Evolutionary conservation across 108 stramenopile species (phyloP).

Genomic region (Cylindrotheca fusiformis): DNA sequence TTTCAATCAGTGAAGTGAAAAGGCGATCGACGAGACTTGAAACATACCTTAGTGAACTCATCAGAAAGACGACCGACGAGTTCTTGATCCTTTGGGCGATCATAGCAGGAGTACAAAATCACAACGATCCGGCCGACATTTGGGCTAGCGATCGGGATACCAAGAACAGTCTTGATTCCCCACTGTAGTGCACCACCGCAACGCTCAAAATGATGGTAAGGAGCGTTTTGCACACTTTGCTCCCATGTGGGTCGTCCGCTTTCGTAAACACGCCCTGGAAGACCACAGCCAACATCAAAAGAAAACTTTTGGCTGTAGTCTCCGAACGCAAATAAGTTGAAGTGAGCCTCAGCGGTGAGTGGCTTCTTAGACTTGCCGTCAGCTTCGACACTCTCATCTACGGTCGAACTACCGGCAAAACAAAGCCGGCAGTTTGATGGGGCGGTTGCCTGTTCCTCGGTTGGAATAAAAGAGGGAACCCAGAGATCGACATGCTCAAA

Average conservation of each 20-base stretch:
- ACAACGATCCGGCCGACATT: slow-evolving; percentile 84
- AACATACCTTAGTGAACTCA: slow-evolving; percentile 61
- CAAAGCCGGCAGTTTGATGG: slow-evolving; percentile 70
- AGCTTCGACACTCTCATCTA: slow-evolving; percentile 43
- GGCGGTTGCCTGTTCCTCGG: slow-evolving; percentile 10
- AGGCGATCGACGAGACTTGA: neutral
- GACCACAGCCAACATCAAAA: slow-evolving; percentile 81
- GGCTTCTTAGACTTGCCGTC: slow-evolving; percentile 34
- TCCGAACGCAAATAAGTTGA: slow-evolving; percentile 75
- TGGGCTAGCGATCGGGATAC: slow-evolving; percentile 76
- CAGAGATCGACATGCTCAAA: slow-evolving; percentile 87
- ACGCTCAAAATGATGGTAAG: slow-evolving; percentile 74
- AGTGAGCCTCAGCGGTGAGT: slow-evolving; percentile 58
- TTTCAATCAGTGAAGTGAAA: neutral
- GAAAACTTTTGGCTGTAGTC: slow-evolving; percentile 86
- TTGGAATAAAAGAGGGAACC: slow-evolving; percentile 86
- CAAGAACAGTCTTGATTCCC: slow-evolving; percentile 81
- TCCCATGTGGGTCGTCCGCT: slow-evolving; percentile 84
- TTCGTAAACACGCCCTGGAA: slow-evolving; percentile 81
- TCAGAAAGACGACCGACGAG: slow-evolving; percentile 66
- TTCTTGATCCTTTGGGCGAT: slow-evolving; percentile 71
- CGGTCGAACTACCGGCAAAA: slow-evolving; percentile 78
- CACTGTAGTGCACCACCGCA: slow-evolving; percentile 82
- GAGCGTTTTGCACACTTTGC: slow-evolving; percentile 82
- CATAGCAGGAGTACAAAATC: slow-evolving; percentile 71